These are phyloP conservation scores for Apiospora kogelbergensis DNA, from an alignment of 2,329 filamentous ascomycete genomes.

Conservation along the genomic window DNA sequence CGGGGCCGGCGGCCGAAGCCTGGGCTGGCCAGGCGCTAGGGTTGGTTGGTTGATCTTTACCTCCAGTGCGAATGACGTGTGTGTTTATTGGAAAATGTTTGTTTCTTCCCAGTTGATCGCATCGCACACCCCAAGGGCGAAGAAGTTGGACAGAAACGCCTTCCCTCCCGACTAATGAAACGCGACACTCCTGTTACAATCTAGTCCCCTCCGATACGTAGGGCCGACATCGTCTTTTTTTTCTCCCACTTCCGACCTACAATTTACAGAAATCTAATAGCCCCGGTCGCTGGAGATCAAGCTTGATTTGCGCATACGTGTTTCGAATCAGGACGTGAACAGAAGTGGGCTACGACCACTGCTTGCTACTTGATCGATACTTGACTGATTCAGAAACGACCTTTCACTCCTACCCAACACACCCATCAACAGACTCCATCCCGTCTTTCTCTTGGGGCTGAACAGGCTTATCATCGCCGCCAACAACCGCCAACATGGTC, in stretches of 20 bases:
- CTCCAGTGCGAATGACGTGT: background rate
- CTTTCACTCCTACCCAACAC: background rate
- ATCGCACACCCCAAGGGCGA: background rate
- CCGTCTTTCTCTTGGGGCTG: background rate
- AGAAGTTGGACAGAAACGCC: background rate
- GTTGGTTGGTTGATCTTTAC: background rate
- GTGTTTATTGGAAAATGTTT: constrained; percentile 3
- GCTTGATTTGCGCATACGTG: background rate
- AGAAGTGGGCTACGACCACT: background rate
- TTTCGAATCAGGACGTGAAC: constrained; percentile 1
- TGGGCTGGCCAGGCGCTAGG: no score
- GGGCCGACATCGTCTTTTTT: background rate
- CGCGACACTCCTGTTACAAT: background rate
- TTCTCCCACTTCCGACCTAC: background rate
- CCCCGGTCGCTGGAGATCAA: background rate
- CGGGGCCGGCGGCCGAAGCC: no score
- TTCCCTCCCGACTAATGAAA: background rate
- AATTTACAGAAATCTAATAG: background rate
- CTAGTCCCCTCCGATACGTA: background rate
- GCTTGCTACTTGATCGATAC: background rate
- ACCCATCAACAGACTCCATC: background rate
- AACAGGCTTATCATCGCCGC: background rate
- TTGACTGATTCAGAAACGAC: background rate
- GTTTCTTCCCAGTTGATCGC: background rate
- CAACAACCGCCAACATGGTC: constrained; percentile 62